These are phyloP conservation scores for Hanseniaspora gamundiae DNA, from an alignment of 1,139 yeast genomes.

Conservation along the genomic window DNA sequence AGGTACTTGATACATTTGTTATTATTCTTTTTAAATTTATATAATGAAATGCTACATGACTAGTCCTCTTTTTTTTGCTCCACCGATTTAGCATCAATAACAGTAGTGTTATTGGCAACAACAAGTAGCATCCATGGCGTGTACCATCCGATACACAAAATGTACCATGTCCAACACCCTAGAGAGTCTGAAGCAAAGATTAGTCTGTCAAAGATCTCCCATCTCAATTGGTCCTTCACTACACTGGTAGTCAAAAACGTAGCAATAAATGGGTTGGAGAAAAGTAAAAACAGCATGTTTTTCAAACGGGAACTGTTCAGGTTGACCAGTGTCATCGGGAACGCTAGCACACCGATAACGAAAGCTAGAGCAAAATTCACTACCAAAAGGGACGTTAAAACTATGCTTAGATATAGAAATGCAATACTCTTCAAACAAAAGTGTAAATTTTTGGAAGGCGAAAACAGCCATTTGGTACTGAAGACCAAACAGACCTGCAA, in stretches of 20 bases:
- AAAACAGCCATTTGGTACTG: slow-evolving; percentile 3
- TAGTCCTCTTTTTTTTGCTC: neutral
- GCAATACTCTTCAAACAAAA: slow-evolving; percentile 30
- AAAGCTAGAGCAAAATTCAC: slow-evolving; percentile 78
- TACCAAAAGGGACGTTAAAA: slow-evolving; percentile 63
- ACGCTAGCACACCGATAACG: slow-evolving; percentile 49
- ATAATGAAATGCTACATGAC: no score
- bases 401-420: slow-evolving; percentile 51
- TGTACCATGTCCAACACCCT: slow-evolving; percentile 82
- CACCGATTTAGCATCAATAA: neutral
- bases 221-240: slow-evolving; percentile 27
- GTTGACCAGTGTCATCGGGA: slow-evolving; percentile 53
- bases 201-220: slow-evolving; percentile 36
- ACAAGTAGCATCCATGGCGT: slow-evolving; percentile 65
- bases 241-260: slow-evolving; percentile 28
- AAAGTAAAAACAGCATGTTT: slow-evolving; percentile 26
- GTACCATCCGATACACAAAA: slow-evolving; percentile 64
- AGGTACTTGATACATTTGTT: neutral
- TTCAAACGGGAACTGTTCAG: slow-evolving; percentile 8
- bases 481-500: slow-evolving; percentile 9
- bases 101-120: slow-evolving; percentile 16
- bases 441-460: slow-evolving; percentile 9
- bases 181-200: slow-evolving; percentile 55
- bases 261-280: slow-evolving; percentile 46
- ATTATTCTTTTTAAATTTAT: no score